Evolutionary conservation across 768 basidiomycete species (phyloP), one percentile per base, ranked within the genome.

Genomic region (Macrocybe gigantea): DNA sequence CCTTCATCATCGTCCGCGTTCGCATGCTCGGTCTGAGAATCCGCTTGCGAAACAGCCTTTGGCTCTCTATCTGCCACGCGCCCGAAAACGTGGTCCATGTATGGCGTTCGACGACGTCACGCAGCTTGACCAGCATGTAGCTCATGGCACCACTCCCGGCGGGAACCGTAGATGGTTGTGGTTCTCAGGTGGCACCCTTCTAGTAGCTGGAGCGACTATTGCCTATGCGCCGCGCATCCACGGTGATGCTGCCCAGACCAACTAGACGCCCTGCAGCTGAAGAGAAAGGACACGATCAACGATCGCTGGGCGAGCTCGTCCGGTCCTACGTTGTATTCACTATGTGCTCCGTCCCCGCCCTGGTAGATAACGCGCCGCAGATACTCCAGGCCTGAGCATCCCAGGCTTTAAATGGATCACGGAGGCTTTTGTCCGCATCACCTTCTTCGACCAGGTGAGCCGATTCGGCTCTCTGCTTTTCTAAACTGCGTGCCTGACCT

Each of bases 311-410:
- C 14, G 53, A 68, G 1, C 75, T 88, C 14, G 49, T 89, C 41
- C 78, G 92, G 35, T 68, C 89, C 1, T 95, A 93, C 57, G 60
- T 85, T 32, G 92, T 95, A 30, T 95, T 88, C 68, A 74, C 85
- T 5, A 73, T 89, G 62, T 87, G 84, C 59, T 90, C 90, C 5
- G 68, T 88, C 15, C 88, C 93, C 2, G 54, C 70, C 0, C 67
- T 96, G 9, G 85, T 95, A 30, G 88, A 94, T 57, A 66, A 78
- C 49, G 80, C 90, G 1, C 90, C 91, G 0, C 62, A 64, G 40
- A 65, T 93, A 22, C 71, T 96, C 38, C 65, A 75, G 9, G 57
- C 84, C 63, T 73, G 5, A 68, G 71, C 37, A 64, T 82, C 1
- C 77, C 85, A n/a, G 74, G 85, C 1, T 41, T 93, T 0, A 78